A percentile compares a stretch with the other conserved stretches of the same genome.
Conservation (phyloP, 2,329 filamentous ascomycete species). For the Sarocladiaceae sp. region DNA sequence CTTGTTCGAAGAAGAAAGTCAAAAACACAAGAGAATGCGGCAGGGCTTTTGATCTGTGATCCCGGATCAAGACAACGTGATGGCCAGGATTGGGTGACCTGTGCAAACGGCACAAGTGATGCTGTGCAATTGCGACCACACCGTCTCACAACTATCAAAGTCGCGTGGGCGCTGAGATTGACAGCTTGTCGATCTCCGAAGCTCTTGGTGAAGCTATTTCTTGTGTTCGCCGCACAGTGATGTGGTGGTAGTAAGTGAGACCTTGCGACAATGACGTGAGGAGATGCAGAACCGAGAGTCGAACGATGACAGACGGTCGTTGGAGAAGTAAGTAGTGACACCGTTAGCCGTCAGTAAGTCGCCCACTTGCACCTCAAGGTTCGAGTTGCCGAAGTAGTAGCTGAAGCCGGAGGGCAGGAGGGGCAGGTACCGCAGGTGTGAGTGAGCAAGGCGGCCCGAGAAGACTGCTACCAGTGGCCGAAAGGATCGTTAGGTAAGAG, state of each 20-base stretch:
- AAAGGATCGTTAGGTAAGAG: conserved; percentile 5
- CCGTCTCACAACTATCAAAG: background rate
- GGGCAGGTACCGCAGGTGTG: background rate
- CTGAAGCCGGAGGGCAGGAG: background rate
- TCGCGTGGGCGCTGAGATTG: background rate
- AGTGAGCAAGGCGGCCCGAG: conserved; percentile 3
- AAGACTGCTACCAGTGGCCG: background rate
- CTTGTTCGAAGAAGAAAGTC: background rate
- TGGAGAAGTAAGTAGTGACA: background rate
- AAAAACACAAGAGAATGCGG: background rate
- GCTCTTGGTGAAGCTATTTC: background rate
- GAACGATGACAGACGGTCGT: background rate
- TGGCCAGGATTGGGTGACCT: background rate
- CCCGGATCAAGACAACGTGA: no score
- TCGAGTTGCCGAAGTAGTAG: conserved; percentile 6
- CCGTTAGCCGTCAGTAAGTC: background rate
- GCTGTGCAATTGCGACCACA: background rate
- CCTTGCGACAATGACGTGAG: background rate
- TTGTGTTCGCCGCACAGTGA: background rate
- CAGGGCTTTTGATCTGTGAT: background rate
- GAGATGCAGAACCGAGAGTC: conserved; percentile 1
- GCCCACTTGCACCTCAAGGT: background rate
- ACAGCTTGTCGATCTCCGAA: background rate
- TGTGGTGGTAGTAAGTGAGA: background rate
- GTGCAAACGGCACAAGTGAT: background rate